phyloP scores from a whole-genome alignment of 2,329 filamentous ascomycete species.

The Fonsecaea multimorphosa region DNA sequence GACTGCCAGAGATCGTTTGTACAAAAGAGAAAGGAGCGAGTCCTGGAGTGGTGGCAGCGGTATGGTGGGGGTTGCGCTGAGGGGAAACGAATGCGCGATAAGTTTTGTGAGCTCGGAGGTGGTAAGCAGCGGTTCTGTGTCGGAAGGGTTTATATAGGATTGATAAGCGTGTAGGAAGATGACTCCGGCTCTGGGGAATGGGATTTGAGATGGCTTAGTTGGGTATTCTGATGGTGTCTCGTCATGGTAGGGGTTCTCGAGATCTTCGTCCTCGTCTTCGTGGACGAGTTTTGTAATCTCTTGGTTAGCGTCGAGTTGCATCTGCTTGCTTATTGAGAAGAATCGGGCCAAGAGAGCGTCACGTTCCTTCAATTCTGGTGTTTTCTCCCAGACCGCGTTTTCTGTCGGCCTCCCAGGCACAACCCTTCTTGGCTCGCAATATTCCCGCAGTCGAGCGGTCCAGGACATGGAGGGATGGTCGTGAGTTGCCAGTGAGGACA shows the following conservation, averaged over 20 bases:
- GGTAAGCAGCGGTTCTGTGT: constrained; percentile 21
- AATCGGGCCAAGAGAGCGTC: constrained; percentile 64
- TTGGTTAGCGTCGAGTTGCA: constrained; percentile 25
- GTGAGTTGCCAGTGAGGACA: constrained; percentile 30
- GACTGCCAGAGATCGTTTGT: constrained; percentile 23
- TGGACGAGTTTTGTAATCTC: constrained; percentile 30
- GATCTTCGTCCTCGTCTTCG: constrained; percentile 20
- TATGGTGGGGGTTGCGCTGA: constrained; percentile 32
- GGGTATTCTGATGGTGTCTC: constrained; percentile 38
- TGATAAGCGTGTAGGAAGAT: constrained; percentile 34
- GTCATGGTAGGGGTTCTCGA: constrained; percentile 20
- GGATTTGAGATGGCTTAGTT: constrained; percentile 38
- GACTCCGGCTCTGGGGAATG: constrained; percentile 36
- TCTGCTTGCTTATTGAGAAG: constrained; percentile 22
- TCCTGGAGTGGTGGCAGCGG: constrained; percentile 31
- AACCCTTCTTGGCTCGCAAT: constrained; percentile 59
- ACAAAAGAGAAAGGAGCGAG: constrained; percentile 32
- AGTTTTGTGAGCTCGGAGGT: constrained; percentile 32
- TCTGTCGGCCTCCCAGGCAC: constrained; percentile 58
- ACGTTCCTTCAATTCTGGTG: constrained; percentile 58
- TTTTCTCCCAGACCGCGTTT: constrained; percentile 57
- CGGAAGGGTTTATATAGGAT: constrained; percentile 22
- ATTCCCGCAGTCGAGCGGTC: constrained; percentile 62
- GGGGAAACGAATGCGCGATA: constrained; percentile 30
- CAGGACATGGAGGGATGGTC: constrained; percentile 47